A percentile compares a stretch with the other conserved stretches of the same genome.
phyloP scores from a whole-genome alignment of 345 rosid species.

The Theobroma cacao region DNA sequence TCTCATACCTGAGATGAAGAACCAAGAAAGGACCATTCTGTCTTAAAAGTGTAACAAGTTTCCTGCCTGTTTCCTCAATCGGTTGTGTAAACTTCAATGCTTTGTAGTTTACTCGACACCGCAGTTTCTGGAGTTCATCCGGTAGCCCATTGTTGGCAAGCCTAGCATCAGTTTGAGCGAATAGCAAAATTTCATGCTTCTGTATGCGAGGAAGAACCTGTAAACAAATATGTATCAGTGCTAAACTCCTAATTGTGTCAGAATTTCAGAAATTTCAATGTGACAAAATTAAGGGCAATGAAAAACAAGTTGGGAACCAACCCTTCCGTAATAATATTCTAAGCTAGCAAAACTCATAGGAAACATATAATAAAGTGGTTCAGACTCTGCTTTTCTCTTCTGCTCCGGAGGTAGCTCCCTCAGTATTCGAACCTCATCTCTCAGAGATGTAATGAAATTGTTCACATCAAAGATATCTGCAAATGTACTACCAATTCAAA shows the following conservation, averaged over 20 bases:
- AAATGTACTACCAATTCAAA: conserved; percentile 55
- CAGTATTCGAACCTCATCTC: conserved; percentile 81
- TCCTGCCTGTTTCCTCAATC: conserved; percentile 76
- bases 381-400: conserved; percentile 63
- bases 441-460: conserved; percentile 81
- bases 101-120: conserved; percentile 81
- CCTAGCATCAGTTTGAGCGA: conserved; percentile 76
- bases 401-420: conserved; percentile 73
- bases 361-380: conserved; percentile 55
- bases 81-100: conserved; percentile 71
- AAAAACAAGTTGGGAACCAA: conserved; percentile 13
- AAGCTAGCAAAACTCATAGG: conserved; percentile 83
- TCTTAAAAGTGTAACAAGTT: conserved; percentile 54
- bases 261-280: neutral
- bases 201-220: conserved; percentile 86
- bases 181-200: conserved; percentile 68
- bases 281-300: neutral
- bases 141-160: conserved; percentile 85
- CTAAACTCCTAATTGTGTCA: no score
- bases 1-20: conserved; percentile 92
- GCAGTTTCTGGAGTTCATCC: conserved; percentile 69
- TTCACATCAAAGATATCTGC: conserved; percentile 82
- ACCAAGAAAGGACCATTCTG: conserved; percentile 60
- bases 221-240: neutral
- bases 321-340: conserved; percentile 58